A percentile compares a stretch with the other conserved stretches of the same genome.
Evolutionary conservation across 73 alveolate genomes (phyloP).

Genomic region (Paraurostyla sp.): DNA sequence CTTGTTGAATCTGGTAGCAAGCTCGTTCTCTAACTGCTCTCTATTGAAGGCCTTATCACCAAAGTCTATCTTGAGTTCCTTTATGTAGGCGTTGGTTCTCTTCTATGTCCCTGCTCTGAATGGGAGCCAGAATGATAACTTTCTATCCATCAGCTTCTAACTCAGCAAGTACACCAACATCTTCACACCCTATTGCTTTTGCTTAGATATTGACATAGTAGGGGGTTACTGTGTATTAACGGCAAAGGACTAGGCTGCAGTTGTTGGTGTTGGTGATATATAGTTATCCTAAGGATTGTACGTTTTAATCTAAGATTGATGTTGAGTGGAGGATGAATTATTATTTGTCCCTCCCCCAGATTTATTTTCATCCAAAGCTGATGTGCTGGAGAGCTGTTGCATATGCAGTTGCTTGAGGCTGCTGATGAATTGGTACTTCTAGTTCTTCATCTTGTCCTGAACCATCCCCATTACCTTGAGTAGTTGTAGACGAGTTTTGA

Average conservation of each 20-base stretch:
- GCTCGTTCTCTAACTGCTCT: slow-evolving; percentile 21
- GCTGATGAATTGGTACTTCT: no score
- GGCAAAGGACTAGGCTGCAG: neutral
- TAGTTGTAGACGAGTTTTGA: no score
- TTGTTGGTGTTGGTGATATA: neutral
- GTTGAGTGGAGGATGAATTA: no score
- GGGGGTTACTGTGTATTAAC: neutral
- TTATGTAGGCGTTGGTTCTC: slow-evolving; percentile 12
- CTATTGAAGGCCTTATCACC: slow-evolving; percentile 14
- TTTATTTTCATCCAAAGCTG: no score
- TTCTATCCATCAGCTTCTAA: neutral
- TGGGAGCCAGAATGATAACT: slow-evolving; percentile 50
- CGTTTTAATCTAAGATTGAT: neutral
- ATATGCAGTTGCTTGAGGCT: no score
- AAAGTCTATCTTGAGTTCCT: slow-evolving; percentile 36
- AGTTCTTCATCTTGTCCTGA: no score
- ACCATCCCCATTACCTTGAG: no score
- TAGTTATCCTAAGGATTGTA: slow-evolving; percentile 9
- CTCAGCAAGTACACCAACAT: neutral
- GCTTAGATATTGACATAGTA: neutral
- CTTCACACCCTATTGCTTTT: neutral
- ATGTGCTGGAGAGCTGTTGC: no score
- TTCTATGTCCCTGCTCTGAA: neutral
- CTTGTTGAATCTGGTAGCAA: slow-evolving; percentile 26
- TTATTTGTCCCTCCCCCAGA: no score